Evolutionary conservation across 2,329 filamentous ascomycete genomes (phyloP), one percentile per base, ranked within the genome.

Genomic region (Pseudogymnoascus sp.): DNA sequence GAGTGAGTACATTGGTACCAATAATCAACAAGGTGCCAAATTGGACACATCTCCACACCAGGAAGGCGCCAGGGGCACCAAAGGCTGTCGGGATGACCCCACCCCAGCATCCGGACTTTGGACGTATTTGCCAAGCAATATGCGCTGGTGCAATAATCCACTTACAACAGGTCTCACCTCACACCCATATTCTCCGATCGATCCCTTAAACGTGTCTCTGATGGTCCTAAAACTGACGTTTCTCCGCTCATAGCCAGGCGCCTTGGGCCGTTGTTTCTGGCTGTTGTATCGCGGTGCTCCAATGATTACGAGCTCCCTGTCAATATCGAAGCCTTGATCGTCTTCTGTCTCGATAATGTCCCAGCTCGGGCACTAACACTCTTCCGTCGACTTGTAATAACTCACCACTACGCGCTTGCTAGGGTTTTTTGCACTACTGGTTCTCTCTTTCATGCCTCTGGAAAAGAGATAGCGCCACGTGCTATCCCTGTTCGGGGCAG

Each of bases 41-140:
- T 56, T 56, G 50, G 50, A 56, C 50, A 56, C 50, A 33, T 56
- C 50, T 56, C 50, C 50, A 56, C 50, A 33, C 50, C 50, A 56
- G 50, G 50, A 56, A 56, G 50, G 50, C 50, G 50, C 29, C 50
- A 56, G 50, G 50, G 50, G 50, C 29, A 56, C 5, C n/a, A 19
- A 31, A 31, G 33, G 50, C 29, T 56, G 29, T 56, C 50, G 29
- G 29, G 7, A 56, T 56, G 29, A 35, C 50, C 50, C 50, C 50
- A 56, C 50, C 50, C 50, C 29, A 33, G 50, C 50, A 56, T 56
- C 13, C 29, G 50, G 50, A 33, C 50, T 56, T 19, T 21, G 29
- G 29, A 56, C 29, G n/a, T 17, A 33, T 33, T 56, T 56, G 50
- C 50, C 50, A 56, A 56, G 50, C 50, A 56, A 56, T 56, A 33